Conservation (phyloP, 768 basidiomycete genomes). For the Scleroderma citrinum region DNA sequence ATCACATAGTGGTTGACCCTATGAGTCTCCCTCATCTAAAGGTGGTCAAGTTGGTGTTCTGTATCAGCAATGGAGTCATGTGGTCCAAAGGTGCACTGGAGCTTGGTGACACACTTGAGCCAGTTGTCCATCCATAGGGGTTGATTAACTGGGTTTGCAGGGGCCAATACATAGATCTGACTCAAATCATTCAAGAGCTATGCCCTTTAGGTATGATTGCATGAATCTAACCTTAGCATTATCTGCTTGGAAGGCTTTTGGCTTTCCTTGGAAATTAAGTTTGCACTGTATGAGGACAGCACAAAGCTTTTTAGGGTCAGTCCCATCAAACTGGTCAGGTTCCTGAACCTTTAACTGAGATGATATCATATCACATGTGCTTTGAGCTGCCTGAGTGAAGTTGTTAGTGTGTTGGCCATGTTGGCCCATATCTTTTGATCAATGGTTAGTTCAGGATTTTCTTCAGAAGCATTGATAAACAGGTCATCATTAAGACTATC, state of each 20-base stretch:
- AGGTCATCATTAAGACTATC: too few species aligned
- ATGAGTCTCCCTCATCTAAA: too few species aligned
- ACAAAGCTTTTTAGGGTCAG: background rate
- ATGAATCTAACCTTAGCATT: background rate
- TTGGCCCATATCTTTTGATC: too few species aligned
- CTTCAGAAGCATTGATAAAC: too few species aligned
- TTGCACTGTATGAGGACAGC: background rate
- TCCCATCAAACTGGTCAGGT: background rate
- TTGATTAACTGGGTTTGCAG: background rate
- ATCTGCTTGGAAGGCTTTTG: background rate
- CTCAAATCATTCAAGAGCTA: background rate
- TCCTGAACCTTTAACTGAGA: too few species aligned
- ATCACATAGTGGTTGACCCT: background rate
- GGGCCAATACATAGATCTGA: background rate
- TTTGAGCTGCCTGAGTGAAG: too few species aligned
- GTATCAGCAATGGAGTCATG: too few species aligned
- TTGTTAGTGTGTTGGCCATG: too few species aligned
- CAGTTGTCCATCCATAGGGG: background rate
- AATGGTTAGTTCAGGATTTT: too few species aligned
- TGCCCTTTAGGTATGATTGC: background rate
- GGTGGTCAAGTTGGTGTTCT: too few species aligned
- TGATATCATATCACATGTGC: too few species aligned
- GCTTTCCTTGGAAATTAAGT: background rate
- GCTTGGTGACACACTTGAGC: background rate
- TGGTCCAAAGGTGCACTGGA: too few species aligned